Conservation (phyloP, 371 early-diverging fungal genomes). For the Umbelopsis sp. region DNA sequence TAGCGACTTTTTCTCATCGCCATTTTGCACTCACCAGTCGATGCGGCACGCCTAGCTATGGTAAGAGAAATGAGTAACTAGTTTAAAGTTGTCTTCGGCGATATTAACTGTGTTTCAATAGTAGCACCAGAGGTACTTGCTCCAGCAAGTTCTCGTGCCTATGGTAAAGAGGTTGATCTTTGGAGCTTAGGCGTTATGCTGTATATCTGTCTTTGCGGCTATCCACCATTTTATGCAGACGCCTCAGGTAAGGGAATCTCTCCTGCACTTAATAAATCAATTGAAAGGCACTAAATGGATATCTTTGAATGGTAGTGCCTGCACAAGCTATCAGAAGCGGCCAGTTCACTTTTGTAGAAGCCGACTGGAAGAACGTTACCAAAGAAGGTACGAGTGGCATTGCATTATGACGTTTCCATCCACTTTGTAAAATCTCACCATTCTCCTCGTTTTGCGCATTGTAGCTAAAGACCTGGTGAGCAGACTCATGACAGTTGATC, state of each 20-base stretch:
- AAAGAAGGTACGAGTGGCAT: conserved; percentile 49
- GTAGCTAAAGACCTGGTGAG: conserved; percentile 65
- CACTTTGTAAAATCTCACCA: too few species aligned
- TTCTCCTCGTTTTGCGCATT: neutral
- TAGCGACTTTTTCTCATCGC: conserved; percentile 80
- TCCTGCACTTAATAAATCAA: neutral
- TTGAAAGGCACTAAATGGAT: neutral
- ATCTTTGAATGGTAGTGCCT: neutral
- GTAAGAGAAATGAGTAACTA: conserved; percentile 29
- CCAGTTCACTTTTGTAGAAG: conserved; percentile 76
- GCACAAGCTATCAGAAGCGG: conserved; percentile 79
- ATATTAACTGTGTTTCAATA: conserved; percentile 20
- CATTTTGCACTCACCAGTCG: conserved; percentile 70
- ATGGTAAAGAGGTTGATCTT: conserved; percentile 91
- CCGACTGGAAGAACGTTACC: conserved; percentile 86
- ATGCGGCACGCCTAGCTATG: conserved; percentile 98
- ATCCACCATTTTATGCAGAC: conserved; percentile 80
- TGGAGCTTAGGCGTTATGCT: conserved; percentile 99
- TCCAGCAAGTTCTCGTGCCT: conserved; percentile 62
- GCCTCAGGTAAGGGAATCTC: neutral
- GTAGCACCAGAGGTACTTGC: conserved; percentile 94
- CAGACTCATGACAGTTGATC: conserved; percentile 57
- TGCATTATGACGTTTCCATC: too few species aligned
- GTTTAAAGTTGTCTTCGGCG: neutral
- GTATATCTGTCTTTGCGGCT: conserved; percentile 95